Conservation (phyloP, 164 flowering plant species). For the Platanus orientalis region DNA sequence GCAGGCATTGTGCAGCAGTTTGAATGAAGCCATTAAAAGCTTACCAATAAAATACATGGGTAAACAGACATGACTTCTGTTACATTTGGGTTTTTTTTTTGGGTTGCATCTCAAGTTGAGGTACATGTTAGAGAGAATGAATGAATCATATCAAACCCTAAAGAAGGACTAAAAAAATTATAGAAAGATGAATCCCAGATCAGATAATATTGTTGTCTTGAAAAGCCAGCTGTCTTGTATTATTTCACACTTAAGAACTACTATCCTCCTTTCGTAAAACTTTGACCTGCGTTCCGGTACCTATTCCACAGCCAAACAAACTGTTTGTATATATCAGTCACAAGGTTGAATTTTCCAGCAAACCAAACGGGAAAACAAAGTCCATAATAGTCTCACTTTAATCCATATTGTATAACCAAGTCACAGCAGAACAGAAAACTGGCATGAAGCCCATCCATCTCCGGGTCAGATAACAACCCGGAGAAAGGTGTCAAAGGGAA, state of each 20-base stretch:
- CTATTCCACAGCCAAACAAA: conserved; percentile 78
- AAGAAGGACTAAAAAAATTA: background rate
- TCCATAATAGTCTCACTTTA: too few relatives aligned
- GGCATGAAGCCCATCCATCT: too few relatives aligned
- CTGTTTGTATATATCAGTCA: conserved; percentile 45
- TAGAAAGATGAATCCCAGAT: conserved; percentile 3
- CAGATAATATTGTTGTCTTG: conserved; percentile 2
- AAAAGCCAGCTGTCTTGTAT: background rate
- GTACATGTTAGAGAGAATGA: conserved; percentile 19
- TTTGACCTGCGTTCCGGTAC: conserved; percentile 29
- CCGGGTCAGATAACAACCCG: too few relatives aligned
- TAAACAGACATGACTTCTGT: conserved; percentile 18
- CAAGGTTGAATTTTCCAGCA: background rate
- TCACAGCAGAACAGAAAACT: too few relatives aligned
- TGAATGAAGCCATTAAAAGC: conserved; percentile 13
- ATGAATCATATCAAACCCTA: conserved; percentile 21
- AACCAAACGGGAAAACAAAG: too few relatives aligned
- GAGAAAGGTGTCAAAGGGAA: too few relatives aligned
- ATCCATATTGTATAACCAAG: too few relatives aligned
- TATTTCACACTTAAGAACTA: background rate
- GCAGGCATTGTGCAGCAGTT: background rate
- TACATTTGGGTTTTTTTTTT: conserved; percentile 8
- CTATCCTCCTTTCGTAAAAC: conserved; percentile 23
- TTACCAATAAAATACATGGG: conserved; percentile 22
- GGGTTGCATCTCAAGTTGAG: conserved; percentile 11